These are phyloP conservation scores for Ustilago xerochloae DNA, from an alignment of 1,284 basidiomycete genomes.

Conservation along the genomic window DNA sequence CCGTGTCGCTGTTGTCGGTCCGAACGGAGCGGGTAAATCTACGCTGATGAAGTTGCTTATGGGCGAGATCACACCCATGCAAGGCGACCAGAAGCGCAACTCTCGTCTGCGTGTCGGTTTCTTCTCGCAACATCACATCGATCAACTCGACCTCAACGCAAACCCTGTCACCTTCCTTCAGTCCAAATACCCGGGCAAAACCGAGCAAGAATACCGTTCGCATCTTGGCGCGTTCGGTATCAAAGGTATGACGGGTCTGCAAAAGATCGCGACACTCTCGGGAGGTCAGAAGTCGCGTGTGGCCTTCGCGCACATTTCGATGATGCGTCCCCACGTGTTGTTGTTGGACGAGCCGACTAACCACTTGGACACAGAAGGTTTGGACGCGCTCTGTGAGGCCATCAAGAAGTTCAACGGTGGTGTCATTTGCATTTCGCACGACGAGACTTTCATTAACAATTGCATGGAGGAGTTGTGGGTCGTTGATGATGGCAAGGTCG, in stretches of 20 bases:
- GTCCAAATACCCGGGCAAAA: constrained; percentile 89
- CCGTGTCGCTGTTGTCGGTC: constrained; percentile 63
- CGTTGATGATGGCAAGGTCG: constrained; percentile 84
- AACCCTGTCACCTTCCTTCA: constrained; percentile 92
- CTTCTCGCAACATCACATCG: constrained; percentile 88
- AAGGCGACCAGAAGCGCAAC: constrained; percentile 88
- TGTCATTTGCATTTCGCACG: constrained; percentile 69
- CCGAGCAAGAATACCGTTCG: constrained; percentile 92
- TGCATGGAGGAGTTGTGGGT: constrained; percentile 72
- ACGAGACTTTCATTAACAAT: constrained; percentile 64
- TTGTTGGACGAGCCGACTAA: constrained; percentile 98
- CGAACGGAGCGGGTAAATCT: constrained; percentile 72
- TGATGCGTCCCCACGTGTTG: constrained; percentile 92
- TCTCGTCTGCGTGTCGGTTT: constrained; percentile 77
- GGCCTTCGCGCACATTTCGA: constrained; percentile 89
- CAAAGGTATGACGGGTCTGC: constrained; percentile 95
- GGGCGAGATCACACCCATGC: constrained; percentile 83
- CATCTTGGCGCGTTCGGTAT: constrained; percentile 99
- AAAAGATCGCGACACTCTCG: constrained; percentile 73
- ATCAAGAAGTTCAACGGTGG: constrained; percentile 94
- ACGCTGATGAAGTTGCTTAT: constrained; percentile 96
- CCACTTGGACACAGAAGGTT: constrained; percentile 88
- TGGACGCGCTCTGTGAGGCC: constrained; percentile 93
- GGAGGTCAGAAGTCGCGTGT: constrained; percentile 98
- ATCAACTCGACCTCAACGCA: constrained; percentile 85